These are phyloP conservation scores for Thielaviopsis populi DNA, from an alignment of 2,329 filamentous ascomycete species.

Conservation along the genomic window DNA sequence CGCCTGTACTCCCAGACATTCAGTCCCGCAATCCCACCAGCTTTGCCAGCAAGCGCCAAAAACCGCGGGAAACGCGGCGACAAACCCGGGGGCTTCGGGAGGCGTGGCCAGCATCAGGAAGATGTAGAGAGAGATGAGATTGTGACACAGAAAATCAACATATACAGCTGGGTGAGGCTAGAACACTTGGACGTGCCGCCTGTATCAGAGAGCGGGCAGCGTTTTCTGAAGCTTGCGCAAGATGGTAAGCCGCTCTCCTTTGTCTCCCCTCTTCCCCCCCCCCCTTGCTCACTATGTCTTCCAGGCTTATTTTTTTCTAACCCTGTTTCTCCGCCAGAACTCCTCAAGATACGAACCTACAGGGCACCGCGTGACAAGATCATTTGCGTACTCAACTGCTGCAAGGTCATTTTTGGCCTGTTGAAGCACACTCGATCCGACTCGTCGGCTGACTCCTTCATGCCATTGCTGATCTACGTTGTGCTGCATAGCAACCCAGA, in stretches of 20 bases:
- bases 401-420: constrained; percentile 96
- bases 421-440: constrained; percentile 86
- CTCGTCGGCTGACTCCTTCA: constrained; percentile 90
- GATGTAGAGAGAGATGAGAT: constrained; percentile 94
- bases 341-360: constrained; percentile 93
- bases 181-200: constrained; percentile 85
- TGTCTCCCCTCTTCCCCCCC: background rate
- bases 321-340: constrained; percentile 39
- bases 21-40: constrained; percentile 75
- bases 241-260: constrained; percentile 41
- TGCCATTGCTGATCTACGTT: constrained; percentile 88
- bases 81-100: constrained; percentile 58
- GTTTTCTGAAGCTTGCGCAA: constrained; percentile 78
- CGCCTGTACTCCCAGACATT: constrained; percentile 90
- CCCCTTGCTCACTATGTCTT: background rate
- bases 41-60: constrained; percentile 48
- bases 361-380: constrained; percentile 96
- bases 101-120: constrained; percentile 90
- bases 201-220: constrained; percentile 69
- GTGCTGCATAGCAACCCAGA: constrained; percentile 90
- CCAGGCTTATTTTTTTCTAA: constrained; percentile 15
- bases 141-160: constrained; percentile 89
- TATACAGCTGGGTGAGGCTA: constrained; percentile 89
- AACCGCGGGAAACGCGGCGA: constrained; percentile 50
- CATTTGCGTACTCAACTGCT: constrained; percentile 95